These are phyloP conservation scores for Cladophialophora psammophila DNA, from an alignment of 2,329 filamentous ascomycete genomes.

Conservation along the genomic window DNA sequence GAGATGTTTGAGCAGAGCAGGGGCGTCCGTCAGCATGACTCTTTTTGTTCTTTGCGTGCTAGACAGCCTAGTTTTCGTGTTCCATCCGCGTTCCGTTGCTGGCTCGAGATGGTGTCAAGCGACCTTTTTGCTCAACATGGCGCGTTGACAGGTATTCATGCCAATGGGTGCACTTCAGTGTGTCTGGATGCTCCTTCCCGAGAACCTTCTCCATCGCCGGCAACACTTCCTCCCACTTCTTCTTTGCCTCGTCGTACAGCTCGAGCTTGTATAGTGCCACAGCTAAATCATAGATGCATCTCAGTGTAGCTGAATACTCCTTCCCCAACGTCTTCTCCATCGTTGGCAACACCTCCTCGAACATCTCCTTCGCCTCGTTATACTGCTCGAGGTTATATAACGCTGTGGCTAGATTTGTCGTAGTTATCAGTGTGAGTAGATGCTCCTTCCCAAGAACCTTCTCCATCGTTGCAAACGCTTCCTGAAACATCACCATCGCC, in stretches of 20 bases:
- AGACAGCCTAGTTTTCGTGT: no score
- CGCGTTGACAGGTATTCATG: no score
- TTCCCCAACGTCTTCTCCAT: not conserved
- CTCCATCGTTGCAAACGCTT: no score
- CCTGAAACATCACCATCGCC: not conserved
- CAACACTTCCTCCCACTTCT: not conserved
- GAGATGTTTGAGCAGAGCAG: no score
- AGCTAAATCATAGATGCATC: not conserved
- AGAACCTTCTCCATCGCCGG: not conserved
- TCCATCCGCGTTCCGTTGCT: no score
- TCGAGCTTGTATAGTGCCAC: not conserved
- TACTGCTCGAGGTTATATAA: not conserved
- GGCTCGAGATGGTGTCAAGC: no score
- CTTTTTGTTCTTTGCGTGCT: no score
- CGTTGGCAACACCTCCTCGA: not conserved
- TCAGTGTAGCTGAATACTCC: not conserved
- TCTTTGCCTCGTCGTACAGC: not conserved
- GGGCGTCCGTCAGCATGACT: no score
- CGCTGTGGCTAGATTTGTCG: not conserved
- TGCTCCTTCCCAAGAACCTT: no score
- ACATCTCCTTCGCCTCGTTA: not conserved
- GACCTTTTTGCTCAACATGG: no score
- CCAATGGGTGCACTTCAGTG: no score
- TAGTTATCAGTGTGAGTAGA: no score
- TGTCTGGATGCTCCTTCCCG: not conserved